Conservation (phyloP, 1,139 yeast genomes). For the Meyerozyma athensensis region DNA sequence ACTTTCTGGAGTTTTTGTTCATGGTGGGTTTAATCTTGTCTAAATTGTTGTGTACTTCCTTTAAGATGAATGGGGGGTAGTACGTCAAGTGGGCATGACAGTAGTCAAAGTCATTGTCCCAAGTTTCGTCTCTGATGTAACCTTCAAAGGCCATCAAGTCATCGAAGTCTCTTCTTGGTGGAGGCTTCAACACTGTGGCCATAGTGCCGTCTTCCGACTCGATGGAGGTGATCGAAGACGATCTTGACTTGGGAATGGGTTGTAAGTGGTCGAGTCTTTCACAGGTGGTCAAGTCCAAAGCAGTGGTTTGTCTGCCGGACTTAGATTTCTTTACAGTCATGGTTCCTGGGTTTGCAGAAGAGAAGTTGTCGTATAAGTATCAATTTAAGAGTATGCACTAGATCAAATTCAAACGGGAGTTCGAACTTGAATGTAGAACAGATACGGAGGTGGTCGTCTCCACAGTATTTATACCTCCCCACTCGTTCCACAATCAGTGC, state of each 20-base stretch:
- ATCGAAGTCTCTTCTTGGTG: slow-evolving; percentile 52
- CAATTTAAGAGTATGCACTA: not conserved
- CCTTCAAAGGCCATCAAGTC: slow-evolving; percentile 59
- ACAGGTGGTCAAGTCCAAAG: slow-evolving; percentile 35
- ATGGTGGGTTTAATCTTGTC: slow-evolving; percentile 71
- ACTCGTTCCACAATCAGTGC: not conserved
- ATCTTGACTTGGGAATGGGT: slow-evolving; percentile 32
- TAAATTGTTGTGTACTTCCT: slow-evolving; percentile 62
- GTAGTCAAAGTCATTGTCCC: slow-evolving; percentile 71
- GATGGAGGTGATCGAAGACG: slow-evolving; percentile 22
- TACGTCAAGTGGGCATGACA: slow-evolving; percentile 63
- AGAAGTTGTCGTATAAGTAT: slow-evolving; percentile 1
- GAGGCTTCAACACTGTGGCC: slow-evolving; percentile 31
- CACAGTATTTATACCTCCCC: slow-evolving; percentile 1
- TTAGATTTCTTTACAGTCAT: slow-evolving; percentile 23
- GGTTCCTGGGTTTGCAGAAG: not conserved
- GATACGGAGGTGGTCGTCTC: not conserved
- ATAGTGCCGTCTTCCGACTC: slow-evolving; percentile 30
- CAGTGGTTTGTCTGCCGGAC: slow-evolving; percentile 20
- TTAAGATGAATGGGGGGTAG: slow-evolving; percentile 68
- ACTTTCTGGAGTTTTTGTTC: slow-evolving; percentile 68
- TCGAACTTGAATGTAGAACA: slow-evolving; percentile 1
- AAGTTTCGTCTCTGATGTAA: slow-evolving; percentile 64
- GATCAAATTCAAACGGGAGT: not conserved
- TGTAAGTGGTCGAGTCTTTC: slow-evolving; percentile 37